Conservation (phyloP, 2,329 filamentous ascomycete species). For the Diplodia sapinea region DNA sequence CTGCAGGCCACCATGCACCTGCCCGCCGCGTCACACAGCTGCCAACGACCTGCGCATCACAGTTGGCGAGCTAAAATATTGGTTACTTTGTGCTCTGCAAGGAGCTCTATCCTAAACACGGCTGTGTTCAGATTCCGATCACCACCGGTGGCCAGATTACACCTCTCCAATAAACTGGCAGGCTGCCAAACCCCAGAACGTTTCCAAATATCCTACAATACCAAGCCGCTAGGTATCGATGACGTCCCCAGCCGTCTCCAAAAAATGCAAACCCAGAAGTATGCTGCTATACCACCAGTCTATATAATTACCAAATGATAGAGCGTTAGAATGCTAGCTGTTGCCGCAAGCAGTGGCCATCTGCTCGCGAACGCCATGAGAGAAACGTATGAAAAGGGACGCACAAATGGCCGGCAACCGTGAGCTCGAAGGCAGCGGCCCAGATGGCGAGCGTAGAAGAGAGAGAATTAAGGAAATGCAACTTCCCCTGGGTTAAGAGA, state of each 20-base stretch:
- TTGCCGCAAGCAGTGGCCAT: slow-evolving; percentile 25
- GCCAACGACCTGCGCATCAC: neutral
- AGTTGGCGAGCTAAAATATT: slow-evolving; percentile 7
- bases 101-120: slow-evolving; percentile 15
- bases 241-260: neutral
- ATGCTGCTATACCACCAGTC: slow-evolving; percentile 9
- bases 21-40: neutral
- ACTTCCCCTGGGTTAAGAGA: neutral
- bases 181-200: neutral
- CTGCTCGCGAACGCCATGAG: slow-evolving; percentile 13
- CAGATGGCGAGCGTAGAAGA: slow-evolving; percentile 8
- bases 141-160: slow-evolving; percentile 10
- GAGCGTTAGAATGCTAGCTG: neutral
- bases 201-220: slow-evolving; percentile 5
- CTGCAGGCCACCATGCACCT: slow-evolving; percentile 20
- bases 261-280: slow-evolving; percentile 2
- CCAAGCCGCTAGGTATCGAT: slow-evolving; percentile 9
- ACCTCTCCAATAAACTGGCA: neutral
- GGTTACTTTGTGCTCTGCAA: slow-evolving; percentile 12
- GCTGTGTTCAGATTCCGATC: slow-evolving; percentile 13
- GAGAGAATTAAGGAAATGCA: slow-evolving; percentile 8
- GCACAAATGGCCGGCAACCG: slow-evolving; percentile 11
- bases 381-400: neutral
- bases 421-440: slow-evolving; percentile 15
- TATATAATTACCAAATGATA: slow-evolving; percentile 20